These are phyloP conservation scores for Chlorella sorokiniana DNA, from an alignment of 139 green algal genomes.

Conservation along the genomic window DNA sequence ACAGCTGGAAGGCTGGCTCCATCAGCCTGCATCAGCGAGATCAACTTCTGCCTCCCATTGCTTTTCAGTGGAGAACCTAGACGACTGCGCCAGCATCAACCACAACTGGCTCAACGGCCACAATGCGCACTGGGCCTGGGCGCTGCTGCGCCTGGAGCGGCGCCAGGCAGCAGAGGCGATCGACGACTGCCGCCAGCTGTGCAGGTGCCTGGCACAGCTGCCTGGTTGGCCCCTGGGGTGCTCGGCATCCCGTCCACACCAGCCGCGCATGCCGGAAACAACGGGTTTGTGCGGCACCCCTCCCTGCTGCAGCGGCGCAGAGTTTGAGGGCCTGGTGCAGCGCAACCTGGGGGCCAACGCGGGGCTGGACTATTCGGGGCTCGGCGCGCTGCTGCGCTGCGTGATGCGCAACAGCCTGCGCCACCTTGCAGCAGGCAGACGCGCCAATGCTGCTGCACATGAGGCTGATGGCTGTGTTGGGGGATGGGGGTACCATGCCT, in stretches of 20 bases:
- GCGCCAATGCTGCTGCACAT: too few relatives aligned
- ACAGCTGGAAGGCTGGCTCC: too few relatives aligned
- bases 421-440: background rate
- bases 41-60: background rate
- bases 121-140: slow-evolving; percentile 64
- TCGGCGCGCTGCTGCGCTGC: slow-evolving; percentile 48
- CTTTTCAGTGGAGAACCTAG: slow-evolving; percentile 67
- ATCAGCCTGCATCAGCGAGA: too few relatives aligned
- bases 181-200: slow-evolving; percentile 66
- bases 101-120: slow-evolving; percentile 85
- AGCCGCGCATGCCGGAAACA: too few relatives aligned
- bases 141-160: slow-evolving; percentile 53
- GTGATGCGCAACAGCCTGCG: background rate
- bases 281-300: background rate
- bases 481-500: background rate
- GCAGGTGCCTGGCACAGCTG: background rate
- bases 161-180: slow-evolving; percentile 58
- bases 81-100: slow-evolving; percentile 81
- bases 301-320: slow-evolving; percentile 27
- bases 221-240: background rate
- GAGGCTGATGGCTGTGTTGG: background rate
- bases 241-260: background rate
- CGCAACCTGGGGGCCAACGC: slow-evolving; percentile 66
- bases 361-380: slow-evolving; percentile 51
- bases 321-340: slow-evolving; percentile 79